Base-by-base conservation (phyloP, 176 grass and related monocot genomes). In the Panicum miliaceum region DNA sequence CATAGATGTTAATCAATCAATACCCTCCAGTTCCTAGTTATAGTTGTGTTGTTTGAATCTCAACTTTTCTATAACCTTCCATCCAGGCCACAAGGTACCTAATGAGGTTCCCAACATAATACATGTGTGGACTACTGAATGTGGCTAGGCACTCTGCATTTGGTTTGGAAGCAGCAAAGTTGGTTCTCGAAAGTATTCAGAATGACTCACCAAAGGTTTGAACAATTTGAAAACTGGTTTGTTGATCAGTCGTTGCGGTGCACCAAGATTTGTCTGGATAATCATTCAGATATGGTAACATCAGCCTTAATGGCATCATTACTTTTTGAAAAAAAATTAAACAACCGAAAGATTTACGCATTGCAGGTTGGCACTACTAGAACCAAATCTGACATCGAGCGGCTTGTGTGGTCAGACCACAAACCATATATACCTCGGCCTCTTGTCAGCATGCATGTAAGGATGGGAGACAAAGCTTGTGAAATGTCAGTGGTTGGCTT, bases 401-500 rank as follows among this genome's bases (percentile, higher is more conserved):
- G 47, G 15, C 38, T 92, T 64, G 92, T 94, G 27, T 94, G 94
- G 77, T 97, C 90, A 3, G 71, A 77, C 52, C 83, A 94, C 63
- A 83, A 82, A 64, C 88, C 90, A 64, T 92, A 89, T 87, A 79
- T 73, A 69, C 92, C 88, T 11, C 85, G 84, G 36, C 86, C 86
- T 71, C 77, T 92, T 54, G 62, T 94, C 50, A 94, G 92, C 81
- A 72, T 94, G 88, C 92, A 94, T 77, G 86, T 89, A 23, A 92
- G 92, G 69, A 94, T 90, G 88, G 94, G 94, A 75, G 88, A 90
- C 71, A 94, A 97, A 82, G 88, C 94, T 83, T 90, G 90, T 26
- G 92, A 89, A 78, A 92, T 97, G 90, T 69, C 68, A 29, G 81
- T 90, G 47, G 85, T 84, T 20, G 85, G 66, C 32, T 97, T 94